phyloP scores from a whole-genome alignment of 345 rosid genomes.

The Geranium rotundifolium region DNA sequence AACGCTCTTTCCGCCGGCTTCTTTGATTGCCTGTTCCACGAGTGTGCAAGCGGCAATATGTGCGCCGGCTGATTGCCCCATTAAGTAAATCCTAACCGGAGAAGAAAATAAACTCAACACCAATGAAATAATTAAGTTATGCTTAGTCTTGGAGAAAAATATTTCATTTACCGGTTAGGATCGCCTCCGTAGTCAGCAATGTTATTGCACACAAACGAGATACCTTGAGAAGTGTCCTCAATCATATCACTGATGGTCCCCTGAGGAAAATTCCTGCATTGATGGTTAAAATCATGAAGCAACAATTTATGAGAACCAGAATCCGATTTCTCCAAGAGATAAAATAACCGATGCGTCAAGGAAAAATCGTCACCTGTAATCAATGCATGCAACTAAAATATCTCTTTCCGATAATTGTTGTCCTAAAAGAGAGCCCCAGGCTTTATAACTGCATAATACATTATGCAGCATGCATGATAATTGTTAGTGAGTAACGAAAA shows the following conservation, averaged over 20 bases:
- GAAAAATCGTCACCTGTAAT: constrained; percentile 55
- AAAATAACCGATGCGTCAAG: neutral
- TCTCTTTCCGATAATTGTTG: constrained; percentile 86
- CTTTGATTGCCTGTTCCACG: constrained; percentile 86
- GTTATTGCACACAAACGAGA: constrained; percentile 72
- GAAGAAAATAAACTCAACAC: constrained; percentile 7
- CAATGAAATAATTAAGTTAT: no score
- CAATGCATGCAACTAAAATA: constrained; percentile 91
- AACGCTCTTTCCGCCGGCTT: constrained; percentile 55
- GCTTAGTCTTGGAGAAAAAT: neutral
- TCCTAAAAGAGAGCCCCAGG: constrained; percentile 98
- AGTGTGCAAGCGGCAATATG: constrained; percentile 88
- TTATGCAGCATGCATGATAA: no score
- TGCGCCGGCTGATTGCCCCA: constrained; percentile 99
- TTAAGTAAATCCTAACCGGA: constrained; percentile 58
- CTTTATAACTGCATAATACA: constrained; percentile 66
- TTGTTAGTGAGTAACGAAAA: no score
- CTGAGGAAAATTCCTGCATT: constrained; percentile 87
- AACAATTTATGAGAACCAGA: no score
- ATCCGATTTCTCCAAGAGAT: no score
- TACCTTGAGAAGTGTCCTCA: constrained; percentile 79
- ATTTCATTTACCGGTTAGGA: constrained; percentile 50
- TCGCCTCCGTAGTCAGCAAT: constrained; percentile 88
- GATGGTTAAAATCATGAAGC: constrained; percentile 1
- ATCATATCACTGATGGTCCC: constrained; percentile 94